Base-by-base conservation (phyloP, 257 asterid genomes). In the Solanum habrochaites region DNA sequence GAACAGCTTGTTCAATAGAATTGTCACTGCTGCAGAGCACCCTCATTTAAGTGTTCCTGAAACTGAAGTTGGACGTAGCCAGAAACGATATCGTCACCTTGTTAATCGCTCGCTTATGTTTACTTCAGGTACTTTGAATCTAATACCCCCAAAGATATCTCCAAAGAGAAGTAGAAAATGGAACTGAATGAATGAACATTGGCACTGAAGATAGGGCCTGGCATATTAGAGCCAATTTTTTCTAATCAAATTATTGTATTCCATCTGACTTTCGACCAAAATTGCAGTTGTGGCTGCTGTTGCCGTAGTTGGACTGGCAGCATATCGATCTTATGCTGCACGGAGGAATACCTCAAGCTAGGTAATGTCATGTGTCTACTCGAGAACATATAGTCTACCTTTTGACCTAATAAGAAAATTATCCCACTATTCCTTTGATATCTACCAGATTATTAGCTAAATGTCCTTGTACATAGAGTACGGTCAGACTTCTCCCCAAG, bases 31-130 rank as follows among this genome's bases (percentile, higher is more conserved):
- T 56, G 99, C 99, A 43, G 98, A 94, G 90, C 94, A 88, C 77
- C 99, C 99, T 84, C 96, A 97, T 91, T 88, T 94, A 86, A 91
- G 94, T 86, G 90, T 96, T 90, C 99, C 99, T 9, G 98, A 97
- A 93, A 97, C 98, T 88, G 96, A 92, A 83, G 52, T 87, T 78
- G 98, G 99, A 6, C 97, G 98, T 74, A 94, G 88, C 71, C 92
- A 90, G 91, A 96, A 95, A 90, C 92, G 91, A 85, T 89, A 89
- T 88, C 94, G 91, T 80, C 93, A 87, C 87, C 87, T 95, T 69
- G 93, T 95, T 83, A 94, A 91, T 83, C 92, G 92, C 86, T 89
- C 95, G 86, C 94, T 97, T 81, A 83, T 93, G 91, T 90, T 92
- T 88, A 90, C 94, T 90, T 94, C 99, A 89, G 99, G 99, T 96